These are phyloP conservation scores for Clonostachys sp. DNA, from an alignment of 2,329 filamentous ascomycete genomes.

Conservation along the genomic window DNA sequence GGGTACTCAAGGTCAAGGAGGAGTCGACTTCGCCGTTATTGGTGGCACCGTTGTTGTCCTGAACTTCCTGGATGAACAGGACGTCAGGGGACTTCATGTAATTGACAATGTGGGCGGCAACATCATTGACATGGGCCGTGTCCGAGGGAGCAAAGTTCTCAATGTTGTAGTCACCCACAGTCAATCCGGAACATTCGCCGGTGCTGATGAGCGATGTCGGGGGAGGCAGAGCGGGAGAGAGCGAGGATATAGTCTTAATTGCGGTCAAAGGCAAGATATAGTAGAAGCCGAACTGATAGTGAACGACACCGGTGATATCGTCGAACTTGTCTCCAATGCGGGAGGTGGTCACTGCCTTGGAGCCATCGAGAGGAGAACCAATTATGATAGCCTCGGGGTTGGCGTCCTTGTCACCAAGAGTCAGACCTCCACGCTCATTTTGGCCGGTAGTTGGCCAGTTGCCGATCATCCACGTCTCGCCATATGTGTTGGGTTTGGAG, in stretches of 20 bases:
- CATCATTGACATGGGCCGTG: conserved; percentile 46
- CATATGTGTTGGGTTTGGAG: conserved; percentile 56
- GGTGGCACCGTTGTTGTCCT: conserved; percentile 59
- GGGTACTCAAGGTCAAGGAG: conserved; percentile 52
- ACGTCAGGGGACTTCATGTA: conserved; percentile 60
- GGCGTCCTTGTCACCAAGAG: conserved; percentile 55
- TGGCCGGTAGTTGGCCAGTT: conserved; percentile 58
- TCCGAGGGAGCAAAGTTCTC: conserved; percentile 57
- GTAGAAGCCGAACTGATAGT: too few species aligned
- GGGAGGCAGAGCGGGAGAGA: conserved; percentile 38
- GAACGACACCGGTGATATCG: too few species aligned
- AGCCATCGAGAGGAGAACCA: too few species aligned
- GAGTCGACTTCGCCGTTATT: conserved; percentile 53
- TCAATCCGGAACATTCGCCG: conserved; percentile 55
- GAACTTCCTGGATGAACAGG: conserved; percentile 66
- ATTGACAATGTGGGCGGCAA: conserved; percentile 60
- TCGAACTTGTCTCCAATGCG: too few species aligned
- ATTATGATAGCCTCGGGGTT: conserved; percentile 61
- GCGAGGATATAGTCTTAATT: conserved; percentile 49
- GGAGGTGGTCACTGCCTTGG: too few species aligned
- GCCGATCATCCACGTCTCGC: conserved; percentile 66
- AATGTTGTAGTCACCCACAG: conserved; percentile 64
- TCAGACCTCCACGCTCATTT: conserved; percentile 60
- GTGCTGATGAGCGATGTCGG: conserved; percentile 49
- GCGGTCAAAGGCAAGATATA: too few species aligned